Evolutionary conservation across 371 early-diverging fungal species (phyloP), one percentile per base, ranked within the genome.

Genomic region (Rhizopus sp.): DNA sequence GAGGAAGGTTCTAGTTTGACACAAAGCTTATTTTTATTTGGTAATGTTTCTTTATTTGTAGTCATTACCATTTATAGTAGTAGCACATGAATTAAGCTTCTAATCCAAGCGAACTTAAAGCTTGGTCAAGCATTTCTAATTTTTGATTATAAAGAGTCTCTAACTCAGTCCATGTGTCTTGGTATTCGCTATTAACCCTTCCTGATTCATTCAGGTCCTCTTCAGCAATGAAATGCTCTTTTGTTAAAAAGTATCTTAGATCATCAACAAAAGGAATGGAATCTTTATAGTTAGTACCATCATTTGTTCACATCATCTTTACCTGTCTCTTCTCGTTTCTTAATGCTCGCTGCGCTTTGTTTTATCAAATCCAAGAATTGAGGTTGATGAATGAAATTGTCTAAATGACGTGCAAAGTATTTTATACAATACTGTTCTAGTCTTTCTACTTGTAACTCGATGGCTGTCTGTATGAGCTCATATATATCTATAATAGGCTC

Each of bases 241-340:
- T 73, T 34, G 62, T 52, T n/a, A 73, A 47, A 37, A 57, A 73
- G 48, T 73, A 73, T 1, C 74, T 68, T 16, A 73, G 38, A 23
- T 73, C 74, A 47, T 73, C 74, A 53, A 73, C 59, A 35, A 73
- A 56, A 3, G 74, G 74, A 45, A 73, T 69, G 1, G 74, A 62
- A 53, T 73, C 74, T 72, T 48, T 23, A 57, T n/a, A 30, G 23
- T 10, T 30, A 9, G 0, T 34, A 32, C 13, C 5, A 33, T 9
- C 6, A 32, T 52, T 7, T 42, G 33, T 12, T n/a, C 32, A 13
- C 45, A 30, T 16, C 31, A 15, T 17, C 9, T 30, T n/a, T 63
- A 69, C 72, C 72, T 52, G 74, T 73, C 57, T 70, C 68, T 39
- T 73, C 61, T 39, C 74, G 50, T 9, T 55, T 66, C 32, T 63